Evolutionary conservation across 2,329 filamentous ascomycete species (phyloP), one percentile per base, ranked within the genome.

Genomic region (Penicillium sclerotigenum): DNA sequence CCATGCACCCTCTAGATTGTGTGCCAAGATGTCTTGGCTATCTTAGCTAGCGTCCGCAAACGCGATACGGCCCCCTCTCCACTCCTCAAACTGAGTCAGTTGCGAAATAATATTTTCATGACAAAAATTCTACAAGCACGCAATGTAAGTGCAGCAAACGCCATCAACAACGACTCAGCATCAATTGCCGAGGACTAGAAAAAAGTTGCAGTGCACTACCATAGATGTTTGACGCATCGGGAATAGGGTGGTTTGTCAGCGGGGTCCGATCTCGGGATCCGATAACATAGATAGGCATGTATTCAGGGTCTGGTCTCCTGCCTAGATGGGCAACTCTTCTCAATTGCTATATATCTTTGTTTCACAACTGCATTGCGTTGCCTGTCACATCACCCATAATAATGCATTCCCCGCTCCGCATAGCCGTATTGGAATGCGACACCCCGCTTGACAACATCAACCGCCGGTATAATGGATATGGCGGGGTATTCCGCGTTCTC

Each of bases 371-470:
- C 36, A 14, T 48, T 11, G 28, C 46, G n/a, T 14, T 16, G 4
- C 26, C 36, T 26, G 26, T 22, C 42, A 29, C 29, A 20, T 33
- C 13, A 31, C 29, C 41, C 26, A 4, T 20, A 40, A 61, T 47
- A 38, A 76, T 76, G 73, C 65, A 59, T 41, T 56, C 67, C 16
- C 83, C 83, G 29, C 77, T 93, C 63, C 87, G 89, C 54, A 87
- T 97, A 74, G 91, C 92, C 45, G 83, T 97, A 65, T 86, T 97
- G 64, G 90, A 96, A 80, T 88, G 89, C 78, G 93, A 96, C 75
- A 89, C 84, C 1, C 91, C 91, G 1, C 79, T 88, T 47, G 82
- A 85, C 1, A 74, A 81, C 41, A 83, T 87, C 36, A 77, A 83
- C 52, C 80, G 80, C 53, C 84, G 84, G 66, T 91, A 88, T 73